A percentile compares a stretch with the other conserved stretches of the same genome.
Conservation (phyloP, 495 filamentous ascomycete species). For the Neurospora sp. region DNA sequence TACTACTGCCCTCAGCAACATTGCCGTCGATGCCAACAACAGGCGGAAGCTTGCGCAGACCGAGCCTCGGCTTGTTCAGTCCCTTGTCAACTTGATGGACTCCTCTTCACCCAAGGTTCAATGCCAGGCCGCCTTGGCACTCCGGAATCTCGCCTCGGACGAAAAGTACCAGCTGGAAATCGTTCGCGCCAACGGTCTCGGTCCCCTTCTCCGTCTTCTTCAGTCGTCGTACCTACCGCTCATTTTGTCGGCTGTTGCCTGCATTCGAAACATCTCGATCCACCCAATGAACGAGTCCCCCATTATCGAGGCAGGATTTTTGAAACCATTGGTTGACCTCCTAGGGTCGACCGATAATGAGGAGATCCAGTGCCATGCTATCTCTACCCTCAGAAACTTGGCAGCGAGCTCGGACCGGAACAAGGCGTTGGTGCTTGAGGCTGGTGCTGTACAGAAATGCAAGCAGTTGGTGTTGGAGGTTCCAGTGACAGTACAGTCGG, state of each 20-base stretch:
- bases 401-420: conserved; percentile 95
- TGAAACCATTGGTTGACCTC: conserved; percentile 86
- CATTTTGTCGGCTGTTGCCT: conserved; percentile 93
- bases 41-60: conserved; percentile 81
- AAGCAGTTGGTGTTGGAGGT: conserved; percentile 92
- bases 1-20: conserved; percentile 96
- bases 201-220: conserved; percentile 74
- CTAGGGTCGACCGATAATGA: conserved; percentile 94
- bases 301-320: conserved; percentile 94
- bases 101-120: conserved; percentile 95
- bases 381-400: conserved; percentile 90
- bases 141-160: conserved; percentile 92
- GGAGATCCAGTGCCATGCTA: conserved; percentile 97
- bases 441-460: conserved; percentile 95
- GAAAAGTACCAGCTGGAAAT: conserved; percentile 99
- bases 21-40: conserved; percentile 88
- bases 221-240: conserved; percentile 92
- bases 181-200: conserved; percentile 75
- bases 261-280: conserved; percentile 97
- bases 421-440: conserved; percentile 91
- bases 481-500: conserved; percentile 88
- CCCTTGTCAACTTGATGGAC: conserved; percentile 91
- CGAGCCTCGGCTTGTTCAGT: conserved; percentile 82
- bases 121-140: conserved; percentile 89
- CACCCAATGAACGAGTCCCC: conserved; percentile 99